Evolutionary conservation across 2,329 filamentous ascomycete species (phyloP).

Genomic region (Akanthomyces lecanii): DNA sequence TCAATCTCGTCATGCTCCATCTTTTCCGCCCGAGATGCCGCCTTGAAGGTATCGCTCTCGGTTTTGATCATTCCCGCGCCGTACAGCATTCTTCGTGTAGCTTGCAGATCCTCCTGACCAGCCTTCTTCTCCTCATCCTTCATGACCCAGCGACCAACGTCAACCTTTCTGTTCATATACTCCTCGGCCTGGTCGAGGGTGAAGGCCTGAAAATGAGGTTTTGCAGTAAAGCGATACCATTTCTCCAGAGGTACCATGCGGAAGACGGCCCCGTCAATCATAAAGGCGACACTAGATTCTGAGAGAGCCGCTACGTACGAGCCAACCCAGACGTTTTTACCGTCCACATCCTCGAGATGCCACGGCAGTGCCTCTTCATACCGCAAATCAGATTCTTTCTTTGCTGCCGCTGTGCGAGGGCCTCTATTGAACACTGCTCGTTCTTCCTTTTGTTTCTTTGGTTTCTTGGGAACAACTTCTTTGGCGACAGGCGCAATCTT

Average conservation of each 20-base stretch:
- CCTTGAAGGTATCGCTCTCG: constrained; percentile 62
- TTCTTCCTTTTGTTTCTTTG: constrained; percentile 69
- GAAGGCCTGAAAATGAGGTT: constrained; percentile 73
- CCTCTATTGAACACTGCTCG: constrained; percentile 82
- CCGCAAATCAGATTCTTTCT: constrained; percentile 66
- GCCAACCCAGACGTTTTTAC: constrained; percentile 90
- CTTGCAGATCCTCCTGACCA: constrained; percentile 56
- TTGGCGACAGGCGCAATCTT: constrained; percentile 84
- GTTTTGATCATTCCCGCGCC: constrained; percentile 59
- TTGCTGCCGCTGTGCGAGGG: constrained; percentile 76
- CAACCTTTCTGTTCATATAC: constrained; percentile 72
- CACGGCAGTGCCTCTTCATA: constrained; percentile 96
- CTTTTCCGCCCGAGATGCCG: constrained; percentile 57
- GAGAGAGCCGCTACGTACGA: constrained; percentile 87
- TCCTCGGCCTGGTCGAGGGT: constrained; percentile 82
- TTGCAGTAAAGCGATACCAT: constrained; percentile 84
- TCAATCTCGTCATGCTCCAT: constrained; percentile 68
- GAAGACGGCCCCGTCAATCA: constrained; percentile 66
- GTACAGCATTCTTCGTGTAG: constrained; percentile 48
- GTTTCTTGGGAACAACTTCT: constrained; percentile 46
- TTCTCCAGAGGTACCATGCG: constrained; percentile 90
- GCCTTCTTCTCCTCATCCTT: constrained; percentile 57
- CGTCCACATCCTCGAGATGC: constrained; percentile 95
- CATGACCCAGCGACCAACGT: constrained; percentile 77
- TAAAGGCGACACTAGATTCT: constrained; percentile 74